A percentile compares a stretch with the other conserved stretches of the same genome.
phyloP scores from a whole-genome alignment of 108 stramenopile genomes.

The Cylindrotheca fusiformis region DNA sequence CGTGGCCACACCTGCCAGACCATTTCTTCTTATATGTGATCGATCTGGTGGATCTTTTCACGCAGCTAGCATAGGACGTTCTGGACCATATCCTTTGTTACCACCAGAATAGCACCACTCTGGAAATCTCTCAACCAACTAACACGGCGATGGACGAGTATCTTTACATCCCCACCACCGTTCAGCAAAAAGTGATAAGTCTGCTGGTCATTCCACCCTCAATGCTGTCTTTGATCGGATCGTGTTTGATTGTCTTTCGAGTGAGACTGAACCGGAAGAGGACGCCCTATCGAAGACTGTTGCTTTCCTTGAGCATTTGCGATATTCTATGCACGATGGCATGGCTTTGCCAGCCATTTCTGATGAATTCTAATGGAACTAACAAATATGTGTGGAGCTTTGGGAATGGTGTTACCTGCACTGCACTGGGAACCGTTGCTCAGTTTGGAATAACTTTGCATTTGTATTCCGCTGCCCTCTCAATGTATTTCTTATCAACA shows the following conservation, averaged over 20 bases:
- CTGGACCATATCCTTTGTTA: too few relatives aligned
- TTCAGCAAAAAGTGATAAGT: neutral
- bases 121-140: too few relatives aligned
- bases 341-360: neutral
- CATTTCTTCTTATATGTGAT: too few relatives aligned
- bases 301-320: neutral
- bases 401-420: neutral
- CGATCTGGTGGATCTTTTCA: too few relatives aligned
- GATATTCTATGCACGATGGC: neutral
- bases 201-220: neutral
- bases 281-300: neutral
- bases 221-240: neutral
- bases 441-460: conserved; percentile 1
- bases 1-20: too few relatives aligned
- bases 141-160: neutral
- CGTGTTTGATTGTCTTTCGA: neutral
- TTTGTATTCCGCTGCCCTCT: conserved; percentile 24
- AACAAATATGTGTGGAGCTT: neutral
- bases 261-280: neutral
- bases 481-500: conserved; percentile 22
- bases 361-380: neutral
- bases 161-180: neutral
- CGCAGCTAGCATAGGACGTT: too few relatives aligned
- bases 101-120: too few relatives aligned
- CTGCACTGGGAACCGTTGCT: neutral